Conservation (phyloP, 805 yeast genomes). For the Kluyveromyces nonfermentans region DNA sequence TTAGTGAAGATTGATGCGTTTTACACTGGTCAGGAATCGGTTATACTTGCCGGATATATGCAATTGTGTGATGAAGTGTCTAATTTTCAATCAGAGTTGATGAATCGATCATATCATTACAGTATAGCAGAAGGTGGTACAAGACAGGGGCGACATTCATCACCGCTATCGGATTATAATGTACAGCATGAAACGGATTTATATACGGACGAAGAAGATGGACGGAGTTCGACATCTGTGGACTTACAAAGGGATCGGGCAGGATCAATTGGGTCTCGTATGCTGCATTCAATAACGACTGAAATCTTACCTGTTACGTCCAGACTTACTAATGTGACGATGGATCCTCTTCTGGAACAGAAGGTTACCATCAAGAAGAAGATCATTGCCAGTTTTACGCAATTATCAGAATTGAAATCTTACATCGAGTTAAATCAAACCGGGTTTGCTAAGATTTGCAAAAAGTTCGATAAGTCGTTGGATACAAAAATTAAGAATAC, state of each 20-base stretch:
- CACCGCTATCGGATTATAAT: conserved; percentile 1
- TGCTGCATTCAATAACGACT: conserved; percentile 1
- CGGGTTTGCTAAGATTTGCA: conserved; percentile 82
- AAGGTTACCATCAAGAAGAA: conserved; percentile 58
- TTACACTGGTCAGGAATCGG: conserved; percentile 53
- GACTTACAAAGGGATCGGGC: conserved; percentile 14
- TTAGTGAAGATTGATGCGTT: conserved; percentile 67
- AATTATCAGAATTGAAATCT: conserved; percentile 73
- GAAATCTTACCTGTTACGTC: conserved; percentile 6
- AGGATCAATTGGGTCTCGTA: conserved; percentile 3
- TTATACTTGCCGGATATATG: conserved; percentile 33
- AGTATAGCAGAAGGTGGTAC: conserved; percentile 8
- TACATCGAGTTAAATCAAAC: conserved; percentile 76
- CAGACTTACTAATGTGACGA: conserved; percentile 4
- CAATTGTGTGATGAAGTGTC: conserved; percentile 52
- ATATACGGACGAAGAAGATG: conserved; percentile 12
- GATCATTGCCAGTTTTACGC: conserved; percentile 56
- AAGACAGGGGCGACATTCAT: background rate
- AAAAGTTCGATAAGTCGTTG: conserved; percentile 83
- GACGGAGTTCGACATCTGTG: conserved; percentile 9
- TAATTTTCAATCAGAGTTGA: conserved; percentile 39
- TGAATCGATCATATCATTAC: conserved; percentile 7
- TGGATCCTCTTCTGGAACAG: conserved; percentile 19
- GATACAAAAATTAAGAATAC: conserved; percentile 48
- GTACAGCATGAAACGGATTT: conserved; percentile 18